Percentiles rank a stretch among this genome's conserved stretches.
Evolutionary conservation across 2,329 filamentous ascomycete species (phyloP).

Genomic region (Colletotrichum shisoi): DNA sequence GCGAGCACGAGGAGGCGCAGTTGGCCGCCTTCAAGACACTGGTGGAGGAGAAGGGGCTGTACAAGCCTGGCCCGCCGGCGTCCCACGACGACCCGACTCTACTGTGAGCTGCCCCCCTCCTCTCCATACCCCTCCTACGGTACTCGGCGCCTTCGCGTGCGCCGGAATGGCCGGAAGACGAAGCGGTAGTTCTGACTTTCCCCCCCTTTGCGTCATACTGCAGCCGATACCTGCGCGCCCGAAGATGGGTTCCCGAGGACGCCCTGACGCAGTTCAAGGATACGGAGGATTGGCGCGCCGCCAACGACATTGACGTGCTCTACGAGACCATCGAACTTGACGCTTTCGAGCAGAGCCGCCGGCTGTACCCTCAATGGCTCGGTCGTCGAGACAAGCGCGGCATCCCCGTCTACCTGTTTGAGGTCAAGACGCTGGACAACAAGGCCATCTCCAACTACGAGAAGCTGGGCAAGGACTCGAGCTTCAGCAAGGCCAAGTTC

Average conservation of each 20-base stretch:
- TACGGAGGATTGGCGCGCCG: slow-evolving; percentile 85
- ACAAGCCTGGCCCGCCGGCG: slow-evolving; percentile 62
- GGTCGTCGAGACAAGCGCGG: slow-evolving; percentile 88
- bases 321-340: slow-evolving; percentile 88
- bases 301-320: slow-evolving; percentile 78
- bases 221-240: slow-evolving; percentile 85
- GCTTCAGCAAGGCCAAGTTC: slow-evolving; percentile 67
- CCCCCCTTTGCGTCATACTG: slow-evolving; percentile 26
- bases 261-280: slow-evolving; percentile 85
- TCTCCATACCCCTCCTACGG: not conserved
- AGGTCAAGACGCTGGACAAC: slow-evolving; percentile 81
- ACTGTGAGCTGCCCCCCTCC: slow-evolving; percentile 60
- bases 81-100: slow-evolving; percentile 79
- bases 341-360: slow-evolving; percentile 80
- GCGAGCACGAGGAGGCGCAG: slow-evolving; percentile 69
- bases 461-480: slow-evolving; percentile 64
- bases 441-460: slow-evolving; percentile 85
- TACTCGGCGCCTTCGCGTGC: not conserved
- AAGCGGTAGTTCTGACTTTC: slow-evolving; percentile 22
- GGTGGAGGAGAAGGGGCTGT: slow-evolving; percentile 70
- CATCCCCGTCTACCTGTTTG: slow-evolving; percentile 90
- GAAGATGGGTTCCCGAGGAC: slow-evolving; percentile 79
- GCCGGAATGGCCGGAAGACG: slow-evolving; percentile 5
- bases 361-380: slow-evolving; percentile 94
- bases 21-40: slow-evolving; percentile 76